Percentiles rank a stretch among this genome's conserved stretches.
Evolutionary conservation across 2,329 filamentous ascomycete species (phyloP).

Genomic region (Cadophora sp.): DNA sequence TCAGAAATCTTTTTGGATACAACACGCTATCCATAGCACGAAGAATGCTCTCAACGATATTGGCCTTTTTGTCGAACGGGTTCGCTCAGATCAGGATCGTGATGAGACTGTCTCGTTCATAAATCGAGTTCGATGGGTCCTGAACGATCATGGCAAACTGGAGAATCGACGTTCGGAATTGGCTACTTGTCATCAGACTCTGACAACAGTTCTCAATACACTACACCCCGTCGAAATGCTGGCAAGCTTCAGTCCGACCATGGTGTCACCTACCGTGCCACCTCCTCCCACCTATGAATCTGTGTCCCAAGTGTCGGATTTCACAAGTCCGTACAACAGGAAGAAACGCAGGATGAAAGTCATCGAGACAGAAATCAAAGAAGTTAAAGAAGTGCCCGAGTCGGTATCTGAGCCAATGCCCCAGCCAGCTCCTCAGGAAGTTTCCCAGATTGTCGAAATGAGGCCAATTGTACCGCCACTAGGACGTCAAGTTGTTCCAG

Average conservation of each 20-base stretch:
- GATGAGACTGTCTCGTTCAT: constrained; percentile 22
- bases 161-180: constrained; percentile 23
- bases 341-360: constrained; percentile 10
- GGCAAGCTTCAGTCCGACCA: constrained; percentile 4
- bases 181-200: constrained; percentile 21
- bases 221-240: constrained; percentile 19
- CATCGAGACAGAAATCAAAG: background rate
- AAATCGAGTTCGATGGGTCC: constrained; percentile 24
- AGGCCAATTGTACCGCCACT: background rate
- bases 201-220: constrained; percentile 21
- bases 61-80: constrained; percentile 24
- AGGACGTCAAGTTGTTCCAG: background rate
- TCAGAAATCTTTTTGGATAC: constrained; percentile 18
- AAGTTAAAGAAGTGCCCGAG: background rate
- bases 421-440: background rate
- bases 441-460: background rate
- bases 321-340: constrained; percentile 9
- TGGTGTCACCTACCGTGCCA: background rate
- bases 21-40: constrained; percentile 9
- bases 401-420: background rate
- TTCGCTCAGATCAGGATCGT: constrained; percentile 18
- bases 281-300: constrained; percentile 13
- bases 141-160: constrained; percentile 26
- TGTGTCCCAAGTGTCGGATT: background rate
- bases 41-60: constrained; percentile 26